Base-by-base conservation (phyloP, 2,329 filamentous ascomycete species). In the Epichloe hybrida region DNA sequence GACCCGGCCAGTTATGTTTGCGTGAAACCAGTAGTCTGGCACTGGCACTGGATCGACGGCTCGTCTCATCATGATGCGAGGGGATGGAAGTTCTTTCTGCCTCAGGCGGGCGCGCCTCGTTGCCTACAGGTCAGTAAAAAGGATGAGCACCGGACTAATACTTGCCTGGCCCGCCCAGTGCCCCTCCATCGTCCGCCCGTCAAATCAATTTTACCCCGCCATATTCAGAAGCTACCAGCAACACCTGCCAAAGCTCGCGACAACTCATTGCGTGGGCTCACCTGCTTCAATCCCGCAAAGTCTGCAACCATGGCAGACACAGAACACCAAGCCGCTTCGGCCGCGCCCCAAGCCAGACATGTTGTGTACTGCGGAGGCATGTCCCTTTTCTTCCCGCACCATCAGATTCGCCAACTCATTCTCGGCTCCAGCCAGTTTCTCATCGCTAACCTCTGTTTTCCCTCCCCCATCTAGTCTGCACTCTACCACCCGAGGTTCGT, bases 401-500 rank as follows among this genome's bases (percentile, higher is more conserved):
- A 41, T 41, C 17, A 41, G 11, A 41, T 41, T 20, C 39, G 20
- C 39, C 39, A 41, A 42, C 11, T 23, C 27, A 31, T 31, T 39
- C 36, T 37, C 39, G 15, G 13, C 39, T 27, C 27, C 23, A 38
- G 17, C 15, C 15, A 11, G 37, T 48, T 39, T 47, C 43, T n/a
- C 31, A 51, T 42, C 27, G 8, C 37, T 44, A 49, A 44, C 45
- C 12, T 20, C n/a, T 38, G 11, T 48, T 17, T 34, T 11, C 31
- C n/a, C 3, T 31, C 17, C 12, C 17, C 20, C n/a, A 42, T 36
- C 8, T 57, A 84, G 80, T 83, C 47, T 84, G 80, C 68, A 77
- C 77, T 53, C 69, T 84, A 51, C 80, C 80, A 37, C 80, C 80
- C 50, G 80, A 84, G 76, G 80, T 83, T 74, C 55, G 64, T 53